A percentile compares a stretch with the other conserved stretches of the same genome.
phyloP scores from a whole-genome alignment of 2,329 filamentous ascomycete genomes.

The Blastomyces gilchristii region DNA sequence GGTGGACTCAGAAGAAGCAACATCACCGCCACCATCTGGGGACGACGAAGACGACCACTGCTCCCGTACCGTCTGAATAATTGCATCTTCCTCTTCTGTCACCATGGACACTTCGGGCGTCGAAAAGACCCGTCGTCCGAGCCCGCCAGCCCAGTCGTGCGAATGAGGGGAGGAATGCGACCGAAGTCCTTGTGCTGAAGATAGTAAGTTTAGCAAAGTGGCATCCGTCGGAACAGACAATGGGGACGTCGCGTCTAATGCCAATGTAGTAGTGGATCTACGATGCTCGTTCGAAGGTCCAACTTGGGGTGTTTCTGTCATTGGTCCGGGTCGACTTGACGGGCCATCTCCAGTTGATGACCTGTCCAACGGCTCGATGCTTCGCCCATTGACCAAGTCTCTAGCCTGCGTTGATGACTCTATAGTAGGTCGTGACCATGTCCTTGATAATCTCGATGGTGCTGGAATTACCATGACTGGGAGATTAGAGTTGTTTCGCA shows the following conservation, averaged over 20 bases:
- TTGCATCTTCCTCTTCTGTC: slow-evolving; percentile 3
- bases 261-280: neutral
- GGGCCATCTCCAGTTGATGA: neutral
- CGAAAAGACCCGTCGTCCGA: neutral
- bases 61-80: neutral
- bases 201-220: neutral
- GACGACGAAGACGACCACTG: neutral
- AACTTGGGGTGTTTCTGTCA: neutral
- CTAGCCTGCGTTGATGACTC: neutral
- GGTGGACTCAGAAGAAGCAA: neutral
- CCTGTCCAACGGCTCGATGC: neutral
- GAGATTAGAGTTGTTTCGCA: slow-evolving; percentile 24
- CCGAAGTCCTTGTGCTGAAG: neutral
- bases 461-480: slow-evolving; percentile 52
- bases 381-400: neutral
- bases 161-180: neutral
- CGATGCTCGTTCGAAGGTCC: neutral
- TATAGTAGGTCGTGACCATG: slow-evolving; percentile 35
- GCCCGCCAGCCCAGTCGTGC: neutral
- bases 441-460: slow-evolving; percentile 40
- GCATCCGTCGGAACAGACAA: neutral
- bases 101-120: neutral
- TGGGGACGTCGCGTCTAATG: neutral
- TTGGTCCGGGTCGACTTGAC: neutral
- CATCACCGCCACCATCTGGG: neutral